Evolutionary conservation across 2,329 filamentous ascomycete species (phyloP), one percentile per base, ranked within the genome.

Genomic region (Fonsecaea monophora): DNA sequence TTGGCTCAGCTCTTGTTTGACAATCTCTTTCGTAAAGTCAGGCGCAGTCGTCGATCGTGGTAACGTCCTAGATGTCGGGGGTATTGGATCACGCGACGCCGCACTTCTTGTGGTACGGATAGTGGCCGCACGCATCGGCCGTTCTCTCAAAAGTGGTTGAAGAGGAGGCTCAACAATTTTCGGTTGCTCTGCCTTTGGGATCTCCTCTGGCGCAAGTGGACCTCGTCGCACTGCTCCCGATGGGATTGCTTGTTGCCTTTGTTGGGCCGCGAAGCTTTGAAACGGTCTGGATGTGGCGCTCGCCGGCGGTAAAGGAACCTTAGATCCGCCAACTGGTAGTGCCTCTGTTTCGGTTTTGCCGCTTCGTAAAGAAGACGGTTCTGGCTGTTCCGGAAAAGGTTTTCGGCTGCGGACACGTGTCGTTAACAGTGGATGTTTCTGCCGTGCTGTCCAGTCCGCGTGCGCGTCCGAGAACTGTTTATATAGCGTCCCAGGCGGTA

Each of bases 401-500:
- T 73, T 72, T n/a, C 68, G 67, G 37, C 67, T 67, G 30, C 69
- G 65, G 3, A 67, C 58, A 62, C 68, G 64, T 9, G 58, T 53
- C 4, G 66, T 56, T 34, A 68, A 40, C 5, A 68, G 40, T 18
- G 68, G 68, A 40, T 71, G 64, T 40, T 73, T 69, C 54, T 71
- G 69, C 18, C 63, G 64, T 8, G 67, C 64, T 63, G 80, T 79
- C 79, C 80, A 82, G 59, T 82, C 80, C 4, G 78, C 77, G 4
- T 80, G 76, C 1, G 74, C 65, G 48, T 77, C 75, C 62, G 77
- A 76, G 53, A 80, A 80, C 68, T 80, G 81, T 68, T 74, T 77
- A 72, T 84, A 84, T 8, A 84, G 78, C 48, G 78, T 77, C 63
- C 82, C 80, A 21, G 75, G 70, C 0, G 82, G 80, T 25, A 84